These are phyloP conservation scores for Exophiala mesophila DNA, from an alignment of 2,329 filamentous ascomycete genomes.

Conservation along the genomic window DNA sequence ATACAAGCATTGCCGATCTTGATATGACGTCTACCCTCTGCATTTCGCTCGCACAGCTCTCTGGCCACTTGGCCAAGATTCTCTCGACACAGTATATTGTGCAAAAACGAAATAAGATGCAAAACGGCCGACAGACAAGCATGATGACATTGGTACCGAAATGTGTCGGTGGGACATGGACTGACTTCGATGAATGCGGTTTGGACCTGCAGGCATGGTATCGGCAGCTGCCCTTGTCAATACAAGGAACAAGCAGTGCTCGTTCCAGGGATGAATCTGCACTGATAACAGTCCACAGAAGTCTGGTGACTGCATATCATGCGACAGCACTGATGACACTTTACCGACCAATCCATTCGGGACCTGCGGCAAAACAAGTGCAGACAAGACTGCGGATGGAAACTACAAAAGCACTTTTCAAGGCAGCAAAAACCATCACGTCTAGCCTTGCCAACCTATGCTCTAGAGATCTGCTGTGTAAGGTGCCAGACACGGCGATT, in stretches of 20 bases:
- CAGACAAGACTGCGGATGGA: not conserved
- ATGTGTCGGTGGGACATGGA: not conserved
- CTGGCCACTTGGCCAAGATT: slow-evolving; percentile 15
- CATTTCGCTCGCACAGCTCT: slow-evolving; percentile 15
- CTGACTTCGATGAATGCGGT: slow-evolving; percentile 10
- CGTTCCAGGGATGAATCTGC: not conserved
- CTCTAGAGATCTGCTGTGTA: slow-evolving; percentile 6
- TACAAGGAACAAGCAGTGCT: slow-evolving; percentile 1
- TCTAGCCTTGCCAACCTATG: slow-evolving; percentile 63
- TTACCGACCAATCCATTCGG: slow-evolving; percentile 11
- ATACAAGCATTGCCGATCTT: not conserved
- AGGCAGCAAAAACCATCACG: slow-evolving; percentile 80
- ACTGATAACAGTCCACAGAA: slow-evolving; percentile 11
- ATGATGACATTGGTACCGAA: slow-evolving; percentile 11
- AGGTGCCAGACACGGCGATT: slow-evolving; percentile 15
- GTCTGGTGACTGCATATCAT: slow-evolving; percentile 13
- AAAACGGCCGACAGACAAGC: not conserved
- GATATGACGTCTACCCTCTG: slow-evolving; percentile 7
- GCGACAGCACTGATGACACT: slow-evolving; percentile 18
- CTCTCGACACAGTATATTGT: slow-evolving; percentile 13
- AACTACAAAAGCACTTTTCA: slow-evolving; percentile 9
- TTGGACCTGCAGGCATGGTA: slow-evolving; percentile 17
- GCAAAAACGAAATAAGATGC: slow-evolving; percentile 1
- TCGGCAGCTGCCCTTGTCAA: slow-evolving; percentile 6
- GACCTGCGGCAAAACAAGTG: slow-evolving; percentile 2